Base-by-base conservation (phyloP, 2,329 filamentous ascomycete species). In the Fusarium sp. region DNA sequence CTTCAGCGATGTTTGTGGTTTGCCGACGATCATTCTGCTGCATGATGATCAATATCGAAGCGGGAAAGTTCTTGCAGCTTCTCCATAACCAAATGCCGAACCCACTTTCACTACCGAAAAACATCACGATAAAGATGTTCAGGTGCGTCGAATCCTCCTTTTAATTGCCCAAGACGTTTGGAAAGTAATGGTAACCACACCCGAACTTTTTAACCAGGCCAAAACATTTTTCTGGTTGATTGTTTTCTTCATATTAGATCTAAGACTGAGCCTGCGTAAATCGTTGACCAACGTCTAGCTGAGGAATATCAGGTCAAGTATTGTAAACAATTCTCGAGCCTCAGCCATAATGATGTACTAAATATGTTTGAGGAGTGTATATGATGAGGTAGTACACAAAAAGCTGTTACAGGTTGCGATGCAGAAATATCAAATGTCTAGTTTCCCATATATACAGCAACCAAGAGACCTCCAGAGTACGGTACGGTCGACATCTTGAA, bases 401-500 rank as follows among this genome's bases (percentile, higher is more conserved):
- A n/a, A 37, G 8, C 23, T 37, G 9, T 37, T 9, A n/a, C 17
- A n/a, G 8, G 9, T n/a, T 5, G 35, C 17, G 17, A 9, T 10
- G 5, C 2, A 37, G n/a, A 19, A 8, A 11, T 6, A 37, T 1
- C 1, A n/a, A 3, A 4, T 13, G 14, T 4, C 32, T 57, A 66
- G 25, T 49, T 56, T 7, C 67, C 71, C 3, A 68, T 15, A 45
- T 71, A 71, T 2, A 73, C 65, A 3, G 67, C 69, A 55, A 79
- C 59, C 39, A 71, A 55, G 19, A 79, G 56, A 3, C 77, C 77
- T 0, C 75, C 75, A 0, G 67, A 62, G 46, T 77, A 79, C 2
- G 76, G 77, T 15, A 67, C 46, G 2, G 72, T 76, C 1, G 73
- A 76, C 1, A 55, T 83, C 52, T 76, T 81, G 67, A 88, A 89